These are phyloP conservation scores for Eleusine indica DNA, from an alignment of 176 grass and related monocot species.

Conservation along the genomic window DNA sequence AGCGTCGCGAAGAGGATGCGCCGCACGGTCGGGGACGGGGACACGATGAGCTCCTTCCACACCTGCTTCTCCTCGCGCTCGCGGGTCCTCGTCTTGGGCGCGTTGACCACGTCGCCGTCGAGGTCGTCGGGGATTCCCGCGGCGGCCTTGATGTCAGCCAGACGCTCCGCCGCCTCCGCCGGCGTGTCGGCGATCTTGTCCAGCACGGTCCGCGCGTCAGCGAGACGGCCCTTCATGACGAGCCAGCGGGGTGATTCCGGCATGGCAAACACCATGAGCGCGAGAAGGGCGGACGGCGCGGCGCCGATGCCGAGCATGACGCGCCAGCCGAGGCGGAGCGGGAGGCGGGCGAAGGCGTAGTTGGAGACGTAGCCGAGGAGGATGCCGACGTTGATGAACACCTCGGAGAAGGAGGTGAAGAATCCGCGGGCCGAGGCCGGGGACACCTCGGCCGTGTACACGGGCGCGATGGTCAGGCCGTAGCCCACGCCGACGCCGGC, in stretches of 20 bases:
- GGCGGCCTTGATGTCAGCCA: slow-evolving; percentile 62
- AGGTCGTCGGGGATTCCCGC: slow-evolving; percentile 47
- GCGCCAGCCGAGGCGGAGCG: slow-evolving; percentile 57
- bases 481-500: slow-evolving; percentile 69
- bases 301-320: slow-evolving; percentile 76
- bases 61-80: slow-evolving; percentile 45
- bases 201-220: slow-evolving; percentile 54
- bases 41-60: slow-evolving; percentile 62
- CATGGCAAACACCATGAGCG: slow-evolving; percentile 53
- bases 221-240: slow-evolving; percentile 64
- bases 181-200: slow-evolving; percentile 45
- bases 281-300: slow-evolving; percentile 54
- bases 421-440: slow-evolving; percentile 60
- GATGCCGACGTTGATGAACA: slow-evolving; percentile 73
- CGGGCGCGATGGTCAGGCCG: slow-evolving; percentile 61
- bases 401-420: slow-evolving; percentile 64
- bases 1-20: slow-evolving; percentile 51
- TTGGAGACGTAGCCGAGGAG: slow-evolving; percentile 71
- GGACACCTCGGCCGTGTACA: slow-evolving; percentile 70
- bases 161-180: slow-evolving; percentile 50
- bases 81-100: slow-evolving; percentile 10
- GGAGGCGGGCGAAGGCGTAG: slow-evolving; percentile 54
- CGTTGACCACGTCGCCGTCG: slow-evolving; percentile 46
- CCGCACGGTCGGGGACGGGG: slow-evolving; percentile 48
- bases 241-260: slow-evolving; percentile 78